Evolutionary conservation across 2,329 filamentous ascomycete genomes (phyloP), one percentile per base, ranked within the genome.

Genomic region (Alternaria triticimaculans): DNA sequence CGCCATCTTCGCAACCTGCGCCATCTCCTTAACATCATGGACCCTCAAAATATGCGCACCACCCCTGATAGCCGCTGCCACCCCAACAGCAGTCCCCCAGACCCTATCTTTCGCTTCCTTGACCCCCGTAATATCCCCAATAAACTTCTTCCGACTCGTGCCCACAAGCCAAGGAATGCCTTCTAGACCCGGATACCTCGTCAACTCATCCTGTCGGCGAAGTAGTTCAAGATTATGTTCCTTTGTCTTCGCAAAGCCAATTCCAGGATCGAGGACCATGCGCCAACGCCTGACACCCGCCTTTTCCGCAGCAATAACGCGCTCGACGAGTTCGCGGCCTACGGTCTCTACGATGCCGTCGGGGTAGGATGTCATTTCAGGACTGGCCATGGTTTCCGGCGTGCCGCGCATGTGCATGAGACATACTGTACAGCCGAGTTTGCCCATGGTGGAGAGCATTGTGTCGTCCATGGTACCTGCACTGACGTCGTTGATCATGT

Each of bases 331-430:
- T 80, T 97, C 94, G 2, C 77, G 71, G 6, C 86, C 88, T 4
- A 97, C 85, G 10, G 87, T 88, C 0, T 84, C 77, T 20, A 95
- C 82, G 23, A 97, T 80, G 3, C 90, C 91, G 14, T 86, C 81
- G 0, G 90, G 88, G 76, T 97, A 97, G 18, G 71, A 66, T 6
- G 79, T 78, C 6, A 92, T 54, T 11, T 59, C 55, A 33, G 30
- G 80, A 26, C 82, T 82, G 66, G 84, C 89, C 94, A 97, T 97
- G 3, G 91, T 97, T 55, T 87, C 86, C 0, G 94, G 93, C 4
- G 89, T 92, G 55, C 94, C 94, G 72, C 94, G 92, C 92, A 96
- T 97, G 82, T 97, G 94, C 93, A 96, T 97, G 55, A 97, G 85
- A 67, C 89, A 85, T 30, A 97, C 89, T 3, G 94, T 93, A 72